Base-by-base conservation (phyloP, 2,329 filamentous ascomycete genomes). In the Trichoderma atroviride region DNA sequence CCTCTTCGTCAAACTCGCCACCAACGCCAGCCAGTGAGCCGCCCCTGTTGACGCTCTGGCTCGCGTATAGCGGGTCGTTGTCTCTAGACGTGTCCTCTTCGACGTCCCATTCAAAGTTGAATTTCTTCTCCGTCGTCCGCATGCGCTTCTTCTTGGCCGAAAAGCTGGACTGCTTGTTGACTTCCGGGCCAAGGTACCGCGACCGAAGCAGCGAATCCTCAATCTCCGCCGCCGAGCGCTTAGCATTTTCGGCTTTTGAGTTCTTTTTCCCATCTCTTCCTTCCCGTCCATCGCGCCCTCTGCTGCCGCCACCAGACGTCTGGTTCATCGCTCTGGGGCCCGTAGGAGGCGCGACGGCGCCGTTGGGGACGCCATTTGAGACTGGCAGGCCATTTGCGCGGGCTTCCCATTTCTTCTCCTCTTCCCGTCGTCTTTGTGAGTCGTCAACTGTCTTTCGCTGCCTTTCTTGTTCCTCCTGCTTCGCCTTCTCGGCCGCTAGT, bases 101-200 rank as follows among this genome's bases (percentile, higher is more conserved):
- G 0, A 89, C 87, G 74, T 97, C 96, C 96, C 96, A 99, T 75
- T 97, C 96, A 75, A 99, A 99, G 76, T 97, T 99, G 84, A 99
- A 99, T 79, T 99, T 98, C 81, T 94, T 93, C 77, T 97, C 95
- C 1, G 93, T 96, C 1, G 94, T 97, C 71, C 95, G 87, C 82
- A 92, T 92, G 69, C 95, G 88, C 84, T 98, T 98, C 86, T 98
- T 99, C 83, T 96, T 93, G 1, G 94, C 94, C 0, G 94, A 97
- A 77, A 98, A 97, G 47, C 88, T 97, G 5, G 92, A 94, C 69
- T 85, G 86, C 72, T 91, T 88, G 73, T 96, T 96, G 64, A 92
- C 89, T 72, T 97, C 93, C 0, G 93, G 91, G 3, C 96, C 96
- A 87, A 98, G 94, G 77, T 99, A 99, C 71, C 93, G 86, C 74